These are phyloP conservation scores for Aspergillus hancockii DNA, from an alignment of 495 filamentous ascomycete species.

Conservation along the genomic window DNA sequence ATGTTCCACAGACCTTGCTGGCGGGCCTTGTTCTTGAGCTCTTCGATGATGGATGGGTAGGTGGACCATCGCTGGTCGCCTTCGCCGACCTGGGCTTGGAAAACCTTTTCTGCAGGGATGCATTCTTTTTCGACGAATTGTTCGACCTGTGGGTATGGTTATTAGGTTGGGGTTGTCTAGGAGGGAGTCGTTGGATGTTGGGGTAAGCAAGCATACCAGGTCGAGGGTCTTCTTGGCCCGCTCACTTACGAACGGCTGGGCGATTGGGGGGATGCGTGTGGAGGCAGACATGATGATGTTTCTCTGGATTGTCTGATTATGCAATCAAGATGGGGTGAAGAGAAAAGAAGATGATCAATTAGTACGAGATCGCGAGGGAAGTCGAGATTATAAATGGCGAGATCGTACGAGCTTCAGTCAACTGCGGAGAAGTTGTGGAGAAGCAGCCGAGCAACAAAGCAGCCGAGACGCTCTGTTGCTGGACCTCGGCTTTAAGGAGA, in stretches of 20 bases:
- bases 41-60: constrained; percentile 80
- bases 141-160: constrained; percentile 77
- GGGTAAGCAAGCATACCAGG: constrained; percentile 41
- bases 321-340: background rate
- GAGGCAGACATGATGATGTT: constrained; percentile 56
- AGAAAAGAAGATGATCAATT: constrained; percentile 22
- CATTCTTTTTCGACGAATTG: constrained; percentile 98
- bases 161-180: no score
- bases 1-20: constrained; percentile 96
- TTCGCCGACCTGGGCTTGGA: constrained; percentile 74
- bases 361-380: background rate
- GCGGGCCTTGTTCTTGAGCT: constrained; percentile 81
- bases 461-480: background rate
- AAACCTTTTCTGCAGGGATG: constrained; percentile 78
- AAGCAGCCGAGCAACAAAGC: constrained; percentile 16
- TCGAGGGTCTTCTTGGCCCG: constrained; percentile 74
- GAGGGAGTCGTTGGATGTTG: no score
- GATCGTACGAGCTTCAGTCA: background rate
- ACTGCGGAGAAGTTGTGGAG: constrained; percentile 25
- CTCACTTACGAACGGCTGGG: constrained; percentile 71
- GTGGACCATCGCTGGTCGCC: constrained; percentile 73
- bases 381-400: background rate
- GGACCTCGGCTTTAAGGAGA: constrained; percentile 16
- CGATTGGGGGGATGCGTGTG: constrained; percentile 65
- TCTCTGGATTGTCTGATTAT: background rate